Conservation (phyloP, 257 asterid genomes). For the Dorcoceras hygrometricum region DNA sequence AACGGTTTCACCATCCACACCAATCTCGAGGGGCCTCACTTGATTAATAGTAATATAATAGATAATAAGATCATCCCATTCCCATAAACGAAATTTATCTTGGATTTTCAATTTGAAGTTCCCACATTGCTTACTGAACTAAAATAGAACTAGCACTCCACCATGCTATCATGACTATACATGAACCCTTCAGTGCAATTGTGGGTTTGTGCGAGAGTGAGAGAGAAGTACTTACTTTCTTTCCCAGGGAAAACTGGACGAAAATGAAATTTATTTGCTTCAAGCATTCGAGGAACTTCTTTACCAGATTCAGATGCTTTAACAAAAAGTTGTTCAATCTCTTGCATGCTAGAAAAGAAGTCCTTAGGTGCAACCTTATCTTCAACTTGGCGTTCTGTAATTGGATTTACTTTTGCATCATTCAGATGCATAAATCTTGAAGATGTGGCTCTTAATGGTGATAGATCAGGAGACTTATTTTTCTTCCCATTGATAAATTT, state of each 20-base stretch:
- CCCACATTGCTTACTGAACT: not conserved
- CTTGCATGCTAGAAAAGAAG: conserved; percentile 78
- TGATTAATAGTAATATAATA: too few relatives aligned
- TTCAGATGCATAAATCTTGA: conserved; percentile 44
- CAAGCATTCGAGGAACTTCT: conserved; percentile 97
- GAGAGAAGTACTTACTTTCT: conserved; percentile 55
- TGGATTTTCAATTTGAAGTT: not conserved
- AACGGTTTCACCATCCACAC: too few relatives aligned
- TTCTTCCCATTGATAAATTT: conserved; percentile 48
- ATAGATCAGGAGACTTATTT: conserved; percentile 64
- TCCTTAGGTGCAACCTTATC: conserved; percentile 73
- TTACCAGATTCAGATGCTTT: conserved; percentile 93
- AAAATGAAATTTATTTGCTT: conserved; percentile 91
- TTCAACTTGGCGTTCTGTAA: conserved; percentile 44
- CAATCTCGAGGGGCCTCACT: too few relatives aligned
- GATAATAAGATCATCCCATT: not conserved
- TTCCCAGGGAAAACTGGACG: conserved; percentile 76
- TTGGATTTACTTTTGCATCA: conserved; percentile 54
- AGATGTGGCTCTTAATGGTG: conserved; percentile 67
- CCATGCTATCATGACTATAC: not conserved
- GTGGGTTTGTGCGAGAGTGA: conserved; percentile 4
- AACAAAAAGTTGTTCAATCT: conserved; percentile 67
- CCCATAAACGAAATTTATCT: not conserved
- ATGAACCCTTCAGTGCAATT: not conserved
- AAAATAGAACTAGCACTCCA: not conserved